Conservation (phyloP, 106 monocot species). For the Dendrobium huoshanense region DNA sequence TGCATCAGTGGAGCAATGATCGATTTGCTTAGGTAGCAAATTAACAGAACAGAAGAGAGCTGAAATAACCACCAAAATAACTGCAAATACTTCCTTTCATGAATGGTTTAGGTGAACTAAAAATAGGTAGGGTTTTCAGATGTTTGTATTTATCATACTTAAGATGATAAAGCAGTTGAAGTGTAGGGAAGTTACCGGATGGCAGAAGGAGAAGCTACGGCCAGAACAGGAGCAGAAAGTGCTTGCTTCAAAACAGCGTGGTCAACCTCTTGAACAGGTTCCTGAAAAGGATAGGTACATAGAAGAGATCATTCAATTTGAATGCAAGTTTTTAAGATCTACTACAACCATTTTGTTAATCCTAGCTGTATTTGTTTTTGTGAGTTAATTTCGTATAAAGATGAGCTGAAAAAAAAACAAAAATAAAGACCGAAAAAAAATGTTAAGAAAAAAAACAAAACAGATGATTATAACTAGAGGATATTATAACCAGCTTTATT, state of each 20-base stretch:
- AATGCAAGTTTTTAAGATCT: neutral
- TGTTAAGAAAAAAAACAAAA: neutral
- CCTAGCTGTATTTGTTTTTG: neutral
- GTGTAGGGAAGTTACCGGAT: slow-evolving; percentile 39
- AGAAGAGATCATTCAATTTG: neutral
- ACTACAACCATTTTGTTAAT: neutral
- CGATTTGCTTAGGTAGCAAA: neutral
- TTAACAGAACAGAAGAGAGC: neutral
- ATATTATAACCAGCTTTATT: neutral
- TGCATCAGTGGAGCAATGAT: neutral
- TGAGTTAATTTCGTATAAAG: neutral
- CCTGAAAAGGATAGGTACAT: slow-evolving; percentile 29
- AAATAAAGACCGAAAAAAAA: neutral
- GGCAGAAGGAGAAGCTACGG: slow-evolving; percentile 97
- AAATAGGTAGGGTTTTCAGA: too few relatives aligned
- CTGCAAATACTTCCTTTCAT: neutral
- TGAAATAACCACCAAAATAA: neutral
- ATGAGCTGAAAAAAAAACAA: neutral
- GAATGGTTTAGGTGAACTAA: too few relatives aligned
- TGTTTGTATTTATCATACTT: too few relatives aligned
- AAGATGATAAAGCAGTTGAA: too few relatives aligned
- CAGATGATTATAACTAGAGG: neutral
- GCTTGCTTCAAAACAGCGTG: slow-evolving; percentile 42
- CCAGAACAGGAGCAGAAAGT: slow-evolving; percentile 81
- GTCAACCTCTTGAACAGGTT: slow-evolving; percentile 65